Evolutionary conservation across 768 basidiomycete species (phyloP), one percentile per base, ranked within the genome.

Genomic region (Cantharellus anzutake): DNA sequence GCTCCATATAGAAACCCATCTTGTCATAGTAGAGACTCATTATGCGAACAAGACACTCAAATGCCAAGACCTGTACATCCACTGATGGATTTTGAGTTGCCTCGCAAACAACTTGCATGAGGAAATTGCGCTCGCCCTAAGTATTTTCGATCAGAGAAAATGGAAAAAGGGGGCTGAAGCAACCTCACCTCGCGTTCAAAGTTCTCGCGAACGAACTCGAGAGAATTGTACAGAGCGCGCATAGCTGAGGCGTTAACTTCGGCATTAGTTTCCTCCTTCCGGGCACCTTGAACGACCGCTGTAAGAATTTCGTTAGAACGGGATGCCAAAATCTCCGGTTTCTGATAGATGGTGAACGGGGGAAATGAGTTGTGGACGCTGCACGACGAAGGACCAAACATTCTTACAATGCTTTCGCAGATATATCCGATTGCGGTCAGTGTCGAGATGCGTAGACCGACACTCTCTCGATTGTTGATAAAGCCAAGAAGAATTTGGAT

Each of bases 91-190:
- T 92, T 70, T 98, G 96, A 0, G 96, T 98, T 0, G 94, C 94
- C 68, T 98, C 96, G 69, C 96, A 99, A 16, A 98, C 88, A 50
- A 98, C 92, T 74, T 99, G 96, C 96, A 99, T 99, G 71, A 99
- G 98, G 74, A 96, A 98, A 73, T 98, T 99, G 55, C 96, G 82
- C 71, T 99, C 96, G 65, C 96, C 96, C 91, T 98, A 67, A 38
- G 39, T 57, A 41, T 37, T 55, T 37, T 29, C 41, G 58, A 41
- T 53, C 44, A 62, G 63, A 41, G 39, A 57, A 53, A 51, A 48
- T 41, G 35, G 42, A 5, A 44, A 35, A 42, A 44, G 34, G 29
- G 2, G 56, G 41, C 51, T 59, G 35, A 58, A 63, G 59, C 39
- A 58, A 41, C 74, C 81, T 58, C 63, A 94, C 93, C 76, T 98